Percentiles rank a stretch among this genome's conserved stretches.
Evolutionary conservation across 2,329 filamentous ascomycete species (phyloP).

Genomic region (Cladosporium sp.): DNA sequence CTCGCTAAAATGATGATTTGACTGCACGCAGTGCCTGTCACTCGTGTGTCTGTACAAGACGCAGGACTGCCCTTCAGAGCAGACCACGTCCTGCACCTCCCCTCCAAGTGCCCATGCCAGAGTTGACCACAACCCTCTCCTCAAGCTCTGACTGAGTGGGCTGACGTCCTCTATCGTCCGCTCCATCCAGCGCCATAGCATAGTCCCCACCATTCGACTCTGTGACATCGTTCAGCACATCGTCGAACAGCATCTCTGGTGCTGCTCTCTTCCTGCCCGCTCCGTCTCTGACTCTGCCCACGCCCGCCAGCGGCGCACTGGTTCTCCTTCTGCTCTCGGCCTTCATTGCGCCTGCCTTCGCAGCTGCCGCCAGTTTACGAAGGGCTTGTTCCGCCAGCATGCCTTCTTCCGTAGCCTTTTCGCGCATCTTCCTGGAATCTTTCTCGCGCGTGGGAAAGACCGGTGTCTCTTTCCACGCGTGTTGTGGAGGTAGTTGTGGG

Average conservation of each 20-base stretch:
- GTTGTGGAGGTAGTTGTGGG: conserved; percentile 63
- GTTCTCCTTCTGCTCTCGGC: conserved; percentile 45
- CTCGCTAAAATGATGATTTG: conserved; percentile 38
- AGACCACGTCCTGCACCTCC: conserved; percentile 38
- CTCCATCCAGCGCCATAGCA: conserved; percentile 29
- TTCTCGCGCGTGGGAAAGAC: conserved; percentile 61
- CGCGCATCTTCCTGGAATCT: conserved; percentile 57
- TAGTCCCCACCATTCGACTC: conserved; percentile 38
- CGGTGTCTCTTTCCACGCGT: conserved; percentile 64
- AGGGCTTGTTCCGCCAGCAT: conserved; percentile 66
- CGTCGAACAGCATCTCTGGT: conserved; percentile 56
- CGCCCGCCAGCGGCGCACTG: conserved; percentile 29
- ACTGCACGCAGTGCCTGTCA: conserved; percentile 3
- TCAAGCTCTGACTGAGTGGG: conserved; percentile 36
- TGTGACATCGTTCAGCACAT: conserved; percentile 49
- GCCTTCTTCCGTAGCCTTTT: conserved; percentile 66
- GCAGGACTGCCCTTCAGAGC: background rate
- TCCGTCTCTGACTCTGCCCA: conserved; percentile 30
- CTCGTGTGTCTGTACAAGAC: background rate
- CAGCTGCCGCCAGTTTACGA: conserved; percentile 57
- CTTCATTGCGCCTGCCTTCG: conserved; percentile 52
- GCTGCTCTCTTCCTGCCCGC: conserved; percentile 35
- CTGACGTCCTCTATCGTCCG: conserved; percentile 31
- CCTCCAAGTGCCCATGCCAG: conserved; percentile 61
- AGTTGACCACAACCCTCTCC: conserved; percentile 57